Evolutionary conservation across 176 grass and related monocot species (phyloP), one percentile per base, ranked within the genome.

Genomic region (Otatea glauca): DNA sequence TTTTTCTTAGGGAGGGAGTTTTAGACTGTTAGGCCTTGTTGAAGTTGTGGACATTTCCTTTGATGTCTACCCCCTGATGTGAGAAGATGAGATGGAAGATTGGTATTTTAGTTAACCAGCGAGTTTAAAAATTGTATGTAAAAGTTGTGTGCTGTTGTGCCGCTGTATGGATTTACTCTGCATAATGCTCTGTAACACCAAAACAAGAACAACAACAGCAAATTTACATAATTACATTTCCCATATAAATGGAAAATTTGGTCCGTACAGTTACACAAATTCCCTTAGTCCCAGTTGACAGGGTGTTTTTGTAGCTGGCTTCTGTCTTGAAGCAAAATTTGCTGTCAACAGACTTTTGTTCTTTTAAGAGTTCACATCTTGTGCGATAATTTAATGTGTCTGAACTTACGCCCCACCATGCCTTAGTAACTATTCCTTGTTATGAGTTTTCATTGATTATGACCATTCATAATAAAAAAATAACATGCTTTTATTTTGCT

Each of bases 401-500:
- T 66, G 71, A 53, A 11, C 71, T 20, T 51, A 21, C 41, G 11
- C 70, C 5, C 25, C 27, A 82, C 49, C 41, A 20, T 51, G 45
- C 18, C 2, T 73, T 20, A 35, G 43, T 43, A 54, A 11, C 5
- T 55, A 7, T 41, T 65, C 6, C 17, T 27, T 67, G 11, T 58
- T 37, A 62, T 14, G 32, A 56, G 15, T 37, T 11, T 86, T 49
- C 4, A 60, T 60, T 90, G 1, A 34, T 18, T 68, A 27, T 70
- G 9, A 0, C 0, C 5, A 35, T 79, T 72, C 41, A 76, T 55
- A 10, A 16, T 65, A 59, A 67, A 73, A 61, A 70, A 67, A 83
- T 83, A 62, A 75, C 25, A 35, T 72, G 16, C 24, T 76, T 64
- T 73, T 81, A 9, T 38, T 65, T 84, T 70, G 56, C 38, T 91